Evolutionary conservation across 768 basidiomycete genomes (phyloP), one percentile per base, ranked within the genome.

Genomic region (Phanerodontia chrysosporium): DNA sequence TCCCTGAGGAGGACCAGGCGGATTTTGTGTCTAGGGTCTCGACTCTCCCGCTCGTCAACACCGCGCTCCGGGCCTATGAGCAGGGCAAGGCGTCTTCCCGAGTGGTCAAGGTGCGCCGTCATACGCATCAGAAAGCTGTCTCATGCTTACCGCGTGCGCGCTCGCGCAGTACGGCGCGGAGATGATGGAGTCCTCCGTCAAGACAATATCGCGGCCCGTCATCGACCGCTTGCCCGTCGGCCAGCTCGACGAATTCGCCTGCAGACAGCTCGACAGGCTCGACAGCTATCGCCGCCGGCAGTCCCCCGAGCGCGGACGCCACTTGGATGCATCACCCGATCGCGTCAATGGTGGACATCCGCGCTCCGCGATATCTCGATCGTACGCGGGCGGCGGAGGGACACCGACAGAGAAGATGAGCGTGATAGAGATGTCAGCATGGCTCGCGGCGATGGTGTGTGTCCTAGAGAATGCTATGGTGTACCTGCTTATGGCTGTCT

Each of bases 231-330:
- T 94, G 0, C 89, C 90, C 10, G 87, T 90, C 49, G 83, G 80
- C 60, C 84, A 86, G 65, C 74, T 95, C 14, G 93, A 95, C 62
- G 91, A 92, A 60, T 94, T 94, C 71, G 92, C 93, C 1, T 92
- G 90, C 68, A 80, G 91, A 58, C 92, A 95, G 69, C 79, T 95
- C 42, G 92, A 95, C 73, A 80, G 84, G 70, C 39, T 69, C 28
- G 66, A 62, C 46, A 62, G 51, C 60, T 69, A 69, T 56, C 56
- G 64, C 14, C 63, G 66, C 8, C 62, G 65, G 3, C 60, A 62
- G 13, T 59, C 61, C 0, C 51, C 57, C 13, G 49, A 62, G 30
- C 57, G 65, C 49, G 52, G 60, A 53, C 45, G 61, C 28, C 21
- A 39, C 24, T 48, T 29, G 16, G 49, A 55, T 22, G 49, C 24